These are phyloP conservation scores for Polyporus arcularius DNA, from an alignment of 768 basidiomycete species.

Conservation along the genomic window DNA sequence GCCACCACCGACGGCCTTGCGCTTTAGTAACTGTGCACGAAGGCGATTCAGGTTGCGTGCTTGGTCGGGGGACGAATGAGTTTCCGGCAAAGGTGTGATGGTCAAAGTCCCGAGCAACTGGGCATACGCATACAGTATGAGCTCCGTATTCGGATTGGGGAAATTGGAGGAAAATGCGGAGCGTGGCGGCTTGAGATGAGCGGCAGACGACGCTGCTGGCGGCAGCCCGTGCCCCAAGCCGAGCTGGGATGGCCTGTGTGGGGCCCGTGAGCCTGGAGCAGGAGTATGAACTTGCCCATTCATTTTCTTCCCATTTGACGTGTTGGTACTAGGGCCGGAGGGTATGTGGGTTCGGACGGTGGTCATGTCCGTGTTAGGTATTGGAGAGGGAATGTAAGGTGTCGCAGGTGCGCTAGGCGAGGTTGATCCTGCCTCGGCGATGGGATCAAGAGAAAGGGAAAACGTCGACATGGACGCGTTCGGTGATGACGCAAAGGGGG, in stretches of 20 bases:
- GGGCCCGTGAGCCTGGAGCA: slow-evolving; percentile 18
- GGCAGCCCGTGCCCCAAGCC: slow-evolving; percentile 50
- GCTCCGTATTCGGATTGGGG: slow-evolving; percentile 55
- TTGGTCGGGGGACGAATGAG: slow-evolving; percentile 46
- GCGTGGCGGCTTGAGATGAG: slow-evolving; percentile 28
- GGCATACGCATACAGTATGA: slow-evolving; percentile 84
- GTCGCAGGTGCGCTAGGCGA: slow-evolving; percentile 32
- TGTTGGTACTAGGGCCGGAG: background rate
- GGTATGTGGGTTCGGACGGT: slow-evolving; percentile 23
- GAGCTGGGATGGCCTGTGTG: slow-evolving; percentile 40
- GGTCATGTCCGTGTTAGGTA: slow-evolving; percentile 7
- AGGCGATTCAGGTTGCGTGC: slow-evolving; percentile 45
- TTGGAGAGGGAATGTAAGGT: slow-evolving; percentile 27
- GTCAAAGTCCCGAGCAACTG: slow-evolving; percentile 72
- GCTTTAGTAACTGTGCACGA: slow-evolving; percentile 51
- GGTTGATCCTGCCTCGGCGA: slow-evolving; percentile 29
- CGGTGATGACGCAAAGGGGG: slow-evolving; percentile 25
- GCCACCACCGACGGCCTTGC: slow-evolving; percentile 62
- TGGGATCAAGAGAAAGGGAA: slow-evolving; percentile 36
- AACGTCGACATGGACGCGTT: slow-evolving; percentile 35
- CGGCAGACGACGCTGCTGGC: slow-evolving; percentile 19
- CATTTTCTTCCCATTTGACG: slow-evolving; percentile 17
- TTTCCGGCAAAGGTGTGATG: slow-evolving; percentile 50
- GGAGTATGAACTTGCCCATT: slow-evolving; percentile 38
- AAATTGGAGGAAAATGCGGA: slow-evolving; percentile 46